These are phyloP conservation scores for Lachancea nothofagi DNA, from an alignment of 805 yeast genomes.

Conservation along the genomic window DNA sequence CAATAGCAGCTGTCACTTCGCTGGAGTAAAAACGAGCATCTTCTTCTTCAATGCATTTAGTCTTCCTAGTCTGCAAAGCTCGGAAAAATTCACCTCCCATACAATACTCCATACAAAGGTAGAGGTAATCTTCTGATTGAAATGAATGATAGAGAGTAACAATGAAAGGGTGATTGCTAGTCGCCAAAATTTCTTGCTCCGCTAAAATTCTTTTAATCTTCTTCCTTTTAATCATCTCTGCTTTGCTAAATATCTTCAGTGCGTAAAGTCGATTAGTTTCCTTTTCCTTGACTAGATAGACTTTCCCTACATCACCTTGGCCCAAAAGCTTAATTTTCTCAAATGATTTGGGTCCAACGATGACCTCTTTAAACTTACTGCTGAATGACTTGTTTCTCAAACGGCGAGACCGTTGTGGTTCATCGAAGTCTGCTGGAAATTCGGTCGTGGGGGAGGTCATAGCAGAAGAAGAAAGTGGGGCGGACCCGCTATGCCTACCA, in stretches of 20 bases:
- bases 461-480: background rate
- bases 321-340: constrained; percentile 89
- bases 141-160: constrained; percentile 94
- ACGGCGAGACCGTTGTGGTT: constrained; percentile 31
- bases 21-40: constrained; percentile 95
- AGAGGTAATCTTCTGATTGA: constrained; percentile 86
- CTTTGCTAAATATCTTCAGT: constrained; percentile 83
- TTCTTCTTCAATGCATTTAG: constrained; percentile 76
- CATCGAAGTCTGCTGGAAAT: background rate
- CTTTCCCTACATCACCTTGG: constrained; percentile 97
- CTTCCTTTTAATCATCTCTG: constrained; percentile 92
- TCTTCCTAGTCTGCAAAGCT: constrained; percentile 85
- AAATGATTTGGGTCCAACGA: constrained; percentile 81
- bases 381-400: constrained; percentile 49
- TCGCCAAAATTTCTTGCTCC: constrained; percentile 93
- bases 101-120: constrained; percentile 96
- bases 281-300: constrained; percentile 83
- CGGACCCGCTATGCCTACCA: background rate
- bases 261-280: constrained; percentile 73
- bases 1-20: constrained; percentile 95
- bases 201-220: constrained; percentile 92
- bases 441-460: constrained; percentile 1
- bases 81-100: constrained; percentile 99
- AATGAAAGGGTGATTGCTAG: constrained; percentile 94
- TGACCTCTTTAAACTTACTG: constrained; percentile 65